Evolutionary conservation across 2,329 filamentous ascomycete genomes (phyloP).

Genomic region (Sclerotinia minor): DNA sequence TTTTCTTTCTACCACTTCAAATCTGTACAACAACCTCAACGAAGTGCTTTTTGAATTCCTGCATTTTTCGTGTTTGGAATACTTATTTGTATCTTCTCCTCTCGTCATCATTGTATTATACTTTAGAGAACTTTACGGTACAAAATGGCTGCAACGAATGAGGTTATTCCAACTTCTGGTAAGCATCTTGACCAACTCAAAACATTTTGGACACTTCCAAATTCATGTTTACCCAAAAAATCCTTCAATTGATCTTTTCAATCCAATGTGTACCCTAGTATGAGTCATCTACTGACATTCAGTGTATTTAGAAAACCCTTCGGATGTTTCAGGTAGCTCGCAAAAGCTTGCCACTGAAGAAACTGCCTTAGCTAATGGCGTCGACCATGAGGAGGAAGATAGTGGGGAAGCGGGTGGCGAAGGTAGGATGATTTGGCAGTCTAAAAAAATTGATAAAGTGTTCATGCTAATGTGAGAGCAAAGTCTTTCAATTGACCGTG

Average conservation of each 20-base stretch:
- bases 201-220: neutral
- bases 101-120: conserved; percentile 22
- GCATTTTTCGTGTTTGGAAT: conserved; percentile 11
- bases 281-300: conserved; percentile 13
- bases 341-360: conserved; percentile 23
- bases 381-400: conserved; percentile 34
- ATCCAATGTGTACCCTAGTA: neutral
- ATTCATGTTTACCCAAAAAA: neutral
- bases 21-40: conserved; percentile 19
- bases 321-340: conserved; percentile 29
- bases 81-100: conserved; percentile 13
- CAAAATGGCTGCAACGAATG: conserved; percentile 39
- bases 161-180: conserved; percentile 38
- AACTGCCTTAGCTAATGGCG: conserved; percentile 29
- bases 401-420: conserved; percentile 37
- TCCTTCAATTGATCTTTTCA: neutral
- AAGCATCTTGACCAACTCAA: conserved; percentile 26
- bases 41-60: conserved; percentile 10
- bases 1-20: conserved; percentile 1
- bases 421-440: conserved; percentile 34
- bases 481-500: conserved; percentile 67
- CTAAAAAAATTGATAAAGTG: conserved; percentile 1
- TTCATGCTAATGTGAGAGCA: conserved; percentile 30
- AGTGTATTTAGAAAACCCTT: conserved; percentile 29
- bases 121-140: conserved; percentile 16